Evolutionary conservation across 257 asterid genomes (phyloP), one percentile per base, ranked within the genome.

Genomic region (Ehretia macrophylla): DNA sequence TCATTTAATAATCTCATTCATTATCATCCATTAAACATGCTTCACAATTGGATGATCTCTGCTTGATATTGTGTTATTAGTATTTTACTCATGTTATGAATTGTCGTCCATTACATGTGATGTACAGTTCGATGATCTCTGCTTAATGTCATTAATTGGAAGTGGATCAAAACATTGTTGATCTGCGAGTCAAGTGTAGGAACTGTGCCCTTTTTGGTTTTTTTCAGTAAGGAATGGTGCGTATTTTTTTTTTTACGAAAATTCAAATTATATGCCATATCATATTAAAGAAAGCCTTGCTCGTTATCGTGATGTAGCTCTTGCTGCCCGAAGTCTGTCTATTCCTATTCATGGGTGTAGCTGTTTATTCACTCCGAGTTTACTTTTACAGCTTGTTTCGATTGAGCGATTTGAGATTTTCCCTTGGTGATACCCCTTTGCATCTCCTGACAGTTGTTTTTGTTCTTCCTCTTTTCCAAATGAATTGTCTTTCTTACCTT

Each of bases 301-400:
- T 69, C 88, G 94, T 55, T 87, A 85, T 62, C 85, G 83, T 38
- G 86, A 85, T 62, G 88, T 85, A 68, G 84, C 95, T 63, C 70
- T 59, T 67, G 96, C 98, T 52, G 95, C 96, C 53, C 82, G 71
- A 77, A 62, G 64, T 13, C 81, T 55, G 4, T 65, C 79, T 47
- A 74, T 90, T 78, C 95, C 98, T 38, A 74, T 90, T 70, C 94
- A 95, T 44, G 96, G 98, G 98, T 90, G 81, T 65, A 83, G 11
- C 62, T 56, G 57, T 40, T 69, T 37, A 20, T 60, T 53, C 54
- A 58, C 47, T 10, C 22, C 19, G 35, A 61, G 22, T 49, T 50
- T 52, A 19, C n/a, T 63, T n/a, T n/a, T n/a, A n/a, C n/a, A n/a
- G n/a, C n/a, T n/a, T n/a, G n/a, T n/a, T n/a, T n/a, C n/a, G 42